Base-by-base conservation (phyloP, 805 yeast genomes). In the Cyberlindnera meyerae region DNA sequence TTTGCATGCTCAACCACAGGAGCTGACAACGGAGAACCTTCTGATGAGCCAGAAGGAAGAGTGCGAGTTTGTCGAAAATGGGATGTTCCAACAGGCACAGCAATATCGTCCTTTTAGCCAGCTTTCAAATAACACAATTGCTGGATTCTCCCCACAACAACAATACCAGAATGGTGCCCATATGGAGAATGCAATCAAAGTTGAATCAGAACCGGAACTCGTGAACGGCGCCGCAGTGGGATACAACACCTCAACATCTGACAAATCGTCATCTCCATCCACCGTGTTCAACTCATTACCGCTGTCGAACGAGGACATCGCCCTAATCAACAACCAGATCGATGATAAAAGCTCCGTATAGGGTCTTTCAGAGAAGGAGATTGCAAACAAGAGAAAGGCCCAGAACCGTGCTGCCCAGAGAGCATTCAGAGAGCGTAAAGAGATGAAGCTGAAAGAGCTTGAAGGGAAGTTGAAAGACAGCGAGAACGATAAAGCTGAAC, bases 361-460 rank as follows among this genome's bases (percentile, higher is more conserved):
- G 15, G 41, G 38, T 7, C 29, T 42, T 8, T 26, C 45, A 1
- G 51, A 66, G 34, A 61, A 62, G 27, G 73, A 77, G 42, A 49
- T 74, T 6, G 69, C 68, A 14, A 63, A 70, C 44, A 77, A 75
- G 55, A 71, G 84, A 35, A 82, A 78, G 53, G 87, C 86, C 3
- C 93, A 82, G 55, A 84, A 85, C 54, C 66, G 95, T 51, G 89
- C 89, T 9, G 95, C 95, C 1, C 95, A 86, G 61, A 67, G 88
- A 47, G 95, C 95, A 3, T 86, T 83, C 59, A 66, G 95, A 43
- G 89, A 84, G 58, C 74, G 94, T 33, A 83, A 82, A 57, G 93
- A 83, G 56, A 74, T 75, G 34, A 77, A 73, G 48, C 60, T 82
- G 43, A 80, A 79, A 54, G 88, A 81, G 48, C 65, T 86, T 29